A percentile compares a stretch with the other conserved stretches of the same genome.
Conservation (phyloP, 1,139 yeast genomes). For the Kodamaea ohmeri region DNA sequence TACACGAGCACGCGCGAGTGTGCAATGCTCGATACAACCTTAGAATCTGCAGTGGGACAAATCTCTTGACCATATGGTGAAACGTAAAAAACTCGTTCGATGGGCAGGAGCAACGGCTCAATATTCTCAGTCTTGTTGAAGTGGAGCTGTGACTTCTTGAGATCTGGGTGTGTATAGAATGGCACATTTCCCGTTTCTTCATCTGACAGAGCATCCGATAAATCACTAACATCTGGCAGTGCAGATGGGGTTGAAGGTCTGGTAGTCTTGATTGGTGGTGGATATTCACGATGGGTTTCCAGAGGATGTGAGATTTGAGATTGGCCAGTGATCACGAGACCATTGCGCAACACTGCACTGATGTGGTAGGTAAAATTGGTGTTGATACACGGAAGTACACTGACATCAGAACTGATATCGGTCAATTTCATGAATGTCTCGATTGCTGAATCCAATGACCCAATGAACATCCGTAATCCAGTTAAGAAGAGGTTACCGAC, state of each 20-base stretch:
- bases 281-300: constrained; percentile 21
- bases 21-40: constrained; percentile 55
- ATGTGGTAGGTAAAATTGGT: constrained; percentile 86
- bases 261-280: constrained; percentile 38
- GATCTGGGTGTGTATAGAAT: constrained; percentile 77
- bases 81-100: constrained; percentile 70
- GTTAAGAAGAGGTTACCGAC: constrained; percentile 83
- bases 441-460: constrained; percentile 80
- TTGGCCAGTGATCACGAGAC: constrained; percentile 83
- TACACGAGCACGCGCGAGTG: constrained; percentile 60
- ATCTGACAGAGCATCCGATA: constrained; percentile 18
- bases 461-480: constrained; percentile 78
- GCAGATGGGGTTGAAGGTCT: constrained; percentile 35
- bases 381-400: constrained; percentile 78
- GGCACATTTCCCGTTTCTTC: constrained; percentile 60
- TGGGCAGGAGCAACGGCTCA: constrained; percentile 70
- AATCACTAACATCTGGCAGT: constrained; percentile 1
- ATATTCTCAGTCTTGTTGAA: constrained; percentile 56
- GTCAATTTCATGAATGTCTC: constrained; percentile 71
- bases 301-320: constrained; percentile 90
- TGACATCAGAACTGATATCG: constrained; percentile 51
- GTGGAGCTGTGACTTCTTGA: constrained; percentile 69
- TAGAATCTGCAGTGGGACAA: constrained; percentile 68
- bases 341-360: constrained; percentile 70
- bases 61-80: constrained; percentile 90